Conservation (phyloP, 2,329 filamentous ascomycete species). For the Ustulina deusta region DNA sequence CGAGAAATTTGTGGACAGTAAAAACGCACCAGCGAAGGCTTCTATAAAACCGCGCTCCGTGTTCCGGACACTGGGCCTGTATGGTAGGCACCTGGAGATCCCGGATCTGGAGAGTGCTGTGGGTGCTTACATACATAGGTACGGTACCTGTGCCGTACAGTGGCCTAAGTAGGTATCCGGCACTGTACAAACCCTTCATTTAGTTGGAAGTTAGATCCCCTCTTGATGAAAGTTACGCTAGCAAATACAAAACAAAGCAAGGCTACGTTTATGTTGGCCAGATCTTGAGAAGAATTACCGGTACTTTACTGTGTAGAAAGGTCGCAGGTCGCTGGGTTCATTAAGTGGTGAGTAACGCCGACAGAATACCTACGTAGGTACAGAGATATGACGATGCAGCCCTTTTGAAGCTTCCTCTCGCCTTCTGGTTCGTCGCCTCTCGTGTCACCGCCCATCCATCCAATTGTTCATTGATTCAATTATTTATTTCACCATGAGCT, state of each 20-base stretch:
- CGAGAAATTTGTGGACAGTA: constrained; percentile 21
- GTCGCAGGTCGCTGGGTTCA: too few relatives aligned
- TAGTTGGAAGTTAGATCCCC: too few relatives aligned
- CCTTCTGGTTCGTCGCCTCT: neutral
- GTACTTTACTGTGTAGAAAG: too few relatives aligned
- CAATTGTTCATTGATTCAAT: neutral
- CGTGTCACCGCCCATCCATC: neutral
- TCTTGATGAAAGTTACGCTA: constrained; percentile 2
- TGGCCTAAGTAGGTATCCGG: too few relatives aligned
- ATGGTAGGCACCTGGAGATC: too few relatives aligned
- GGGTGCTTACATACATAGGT: too few relatives aligned
- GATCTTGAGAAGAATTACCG: neutral
- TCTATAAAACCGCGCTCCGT: neutral
- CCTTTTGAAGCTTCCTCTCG: neutral
- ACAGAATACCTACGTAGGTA: neutral
- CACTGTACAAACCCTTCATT: too few relatives aligned
- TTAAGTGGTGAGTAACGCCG: neutral
- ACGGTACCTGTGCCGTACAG: too few relatives aligned
- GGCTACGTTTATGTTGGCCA: neutral
- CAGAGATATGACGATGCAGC: neutral
- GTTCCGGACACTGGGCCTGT: neutral
- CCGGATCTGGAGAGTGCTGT: too few relatives aligned
- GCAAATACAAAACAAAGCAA: neutral
- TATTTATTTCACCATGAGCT: constrained; percentile 30
- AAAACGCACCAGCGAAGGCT: neutral